Conservation (phyloP, 2,329 filamentous ascomycete species). For the Exutisphaerella laricina region DNA sequence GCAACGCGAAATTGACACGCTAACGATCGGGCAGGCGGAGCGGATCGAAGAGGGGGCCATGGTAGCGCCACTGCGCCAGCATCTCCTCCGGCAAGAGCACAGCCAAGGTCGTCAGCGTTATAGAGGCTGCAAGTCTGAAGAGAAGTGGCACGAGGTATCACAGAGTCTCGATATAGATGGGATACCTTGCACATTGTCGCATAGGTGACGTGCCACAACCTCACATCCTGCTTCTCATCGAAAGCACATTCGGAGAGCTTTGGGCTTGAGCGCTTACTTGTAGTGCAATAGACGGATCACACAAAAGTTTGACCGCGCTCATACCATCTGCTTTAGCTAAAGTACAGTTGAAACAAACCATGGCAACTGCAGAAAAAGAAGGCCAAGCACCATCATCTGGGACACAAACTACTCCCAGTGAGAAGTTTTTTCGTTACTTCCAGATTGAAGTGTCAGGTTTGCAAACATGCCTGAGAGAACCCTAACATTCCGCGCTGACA, state of each 20-base stretch:
- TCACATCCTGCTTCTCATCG: not conserved
- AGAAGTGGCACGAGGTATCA: not conserved
- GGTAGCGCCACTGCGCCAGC: too few relatives aligned
- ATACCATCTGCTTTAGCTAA: not conserved
- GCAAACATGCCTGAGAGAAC: constrained; percentile 9
- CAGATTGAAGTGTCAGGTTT: constrained; percentile 66
- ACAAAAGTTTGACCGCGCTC: too few relatives aligned
- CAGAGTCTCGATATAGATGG: not conserved
- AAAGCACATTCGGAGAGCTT: not conserved
- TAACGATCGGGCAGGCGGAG: too few relatives aligned
- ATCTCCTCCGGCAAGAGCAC: too few relatives aligned
- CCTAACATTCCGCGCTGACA: constrained; percentile 7
- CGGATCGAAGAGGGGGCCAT: too few relatives aligned
- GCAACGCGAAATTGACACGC: too few relatives aligned
- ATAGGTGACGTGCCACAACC: not conserved
- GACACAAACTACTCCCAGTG: constrained; percentile 49
- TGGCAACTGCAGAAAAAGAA: constrained; percentile 7
- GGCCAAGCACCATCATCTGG: constrained; percentile 4
- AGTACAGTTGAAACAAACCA: not conserved
- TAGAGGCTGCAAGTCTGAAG: not conserved
- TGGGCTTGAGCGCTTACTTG: not conserved
- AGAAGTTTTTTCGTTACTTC: constrained; percentile 81
- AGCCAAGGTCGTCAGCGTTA: too few relatives aligned
- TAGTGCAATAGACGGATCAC: not conserved
- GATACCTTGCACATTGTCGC: not conserved